Conservation (phyloP, 225 moss, liverwort and hornwort genomes). For the Polytrichum commune region DNA sequence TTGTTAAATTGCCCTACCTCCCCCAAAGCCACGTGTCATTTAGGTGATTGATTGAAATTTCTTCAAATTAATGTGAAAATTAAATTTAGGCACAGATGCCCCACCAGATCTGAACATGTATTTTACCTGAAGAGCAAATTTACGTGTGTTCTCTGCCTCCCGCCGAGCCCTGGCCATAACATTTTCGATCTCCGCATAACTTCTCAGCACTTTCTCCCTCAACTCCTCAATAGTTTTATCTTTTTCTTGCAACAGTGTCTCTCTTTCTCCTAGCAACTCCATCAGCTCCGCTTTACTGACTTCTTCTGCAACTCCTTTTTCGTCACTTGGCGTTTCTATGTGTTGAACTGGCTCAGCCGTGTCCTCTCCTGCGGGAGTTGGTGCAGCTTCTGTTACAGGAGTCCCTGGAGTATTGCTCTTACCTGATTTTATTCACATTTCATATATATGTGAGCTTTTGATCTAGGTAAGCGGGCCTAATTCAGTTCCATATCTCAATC, state of each 20-base stretch:
- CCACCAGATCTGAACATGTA: background rate
- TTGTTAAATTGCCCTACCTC: too few species aligned
- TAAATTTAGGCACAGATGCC: background rate
- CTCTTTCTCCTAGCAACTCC: slow-evolving; percentile 56
- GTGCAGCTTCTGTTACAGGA: slow-evolving; percentile 15
- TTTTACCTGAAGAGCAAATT: slow-evolving; percentile 77
- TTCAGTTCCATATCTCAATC: too few species aligned
- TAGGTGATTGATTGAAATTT: background rate
- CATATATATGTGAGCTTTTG: too few species aligned
- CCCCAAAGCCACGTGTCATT: background rate
- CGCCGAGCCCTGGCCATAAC: slow-evolving; percentile 61
- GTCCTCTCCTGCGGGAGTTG: slow-evolving; percentile 25
- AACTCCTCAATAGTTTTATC: slow-evolving; percentile 57
- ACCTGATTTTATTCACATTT: slow-evolving; percentile 3
- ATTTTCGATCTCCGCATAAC: slow-evolving; percentile 80
- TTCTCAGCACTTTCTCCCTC: slow-evolving; percentile 68
- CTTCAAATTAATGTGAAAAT: too few species aligned
- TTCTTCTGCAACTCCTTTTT: slow-evolving; percentile 23
- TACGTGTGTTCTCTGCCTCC: slow-evolving; percentile 71
- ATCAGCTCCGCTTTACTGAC: slow-evolving; percentile 21
- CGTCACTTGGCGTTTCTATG: slow-evolving; percentile 34
- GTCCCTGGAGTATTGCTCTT: slow-evolving; percentile 28
- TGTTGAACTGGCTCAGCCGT: slow-evolving; percentile 39
- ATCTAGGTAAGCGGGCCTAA: too few species aligned
- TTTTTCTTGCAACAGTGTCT: slow-evolving; percentile 51